Evolutionary conservation across 2,329 filamentous ascomycete genomes (phyloP), one percentile per base, ranked within the genome.

Genomic region (Xylariaceae sp.): DNA sequence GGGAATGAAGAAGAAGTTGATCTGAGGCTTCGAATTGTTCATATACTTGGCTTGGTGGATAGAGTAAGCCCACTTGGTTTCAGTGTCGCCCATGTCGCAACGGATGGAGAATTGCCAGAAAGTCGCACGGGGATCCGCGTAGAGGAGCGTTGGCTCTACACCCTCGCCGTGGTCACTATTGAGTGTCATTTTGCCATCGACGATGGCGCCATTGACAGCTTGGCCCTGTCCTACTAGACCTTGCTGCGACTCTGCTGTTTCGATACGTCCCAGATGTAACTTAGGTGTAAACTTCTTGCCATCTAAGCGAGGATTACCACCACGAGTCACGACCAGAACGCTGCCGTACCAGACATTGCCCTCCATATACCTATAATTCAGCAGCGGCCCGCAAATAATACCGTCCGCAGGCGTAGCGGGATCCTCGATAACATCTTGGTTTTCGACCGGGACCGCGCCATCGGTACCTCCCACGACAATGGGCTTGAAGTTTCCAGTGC

Each of bases 41-140:
- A 72, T 68, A 57, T 83, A 84, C 36, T 71, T 74, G 57, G 93
- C 67, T 12, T 76, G 77, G 7, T 80, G 77, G 44, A 96, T 78
- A 17, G 70, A 71, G 65, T 96, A 96, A 53, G 85, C 78, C 83
- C 89, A 95, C 59, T 78, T 76, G 42, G 81, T 74, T 69, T 95
- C 89, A 44, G 64, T 67, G 12, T 72, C 63, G 39, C 79, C 78
- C 47, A 98, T 78, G 48, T 90, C 86, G 29, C 95, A 79, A 52
- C 82, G 75, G 24, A 98, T 63, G 53, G 85, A 84, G 66, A 97
- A 98, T 43, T 84, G 78, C 93, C 93, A 98, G 64, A 98, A 98
- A 0, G 91, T 97, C 74, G 83, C 68, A 66, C 75, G 67, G 36
- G 67, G 63, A 55, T 84, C 74, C 60, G 84, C 77, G 81, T 84